Conservation (phyloP, 202 grass and related monocot species). For the Sporobolus alterniflorus region DNA sequence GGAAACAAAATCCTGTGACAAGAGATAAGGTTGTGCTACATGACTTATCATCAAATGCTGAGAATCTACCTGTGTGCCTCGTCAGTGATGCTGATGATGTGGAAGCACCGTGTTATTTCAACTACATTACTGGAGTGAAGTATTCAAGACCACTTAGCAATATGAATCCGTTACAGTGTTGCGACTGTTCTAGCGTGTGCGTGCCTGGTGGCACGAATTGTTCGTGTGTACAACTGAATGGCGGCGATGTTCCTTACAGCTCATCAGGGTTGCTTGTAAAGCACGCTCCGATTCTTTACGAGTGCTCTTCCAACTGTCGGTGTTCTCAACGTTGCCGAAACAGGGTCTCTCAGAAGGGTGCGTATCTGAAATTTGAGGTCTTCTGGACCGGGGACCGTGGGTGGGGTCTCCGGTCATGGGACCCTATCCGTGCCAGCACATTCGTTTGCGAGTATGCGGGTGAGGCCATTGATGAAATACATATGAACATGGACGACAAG, state of each 20-base stretch:
- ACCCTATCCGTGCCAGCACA: constrained; percentile 61
- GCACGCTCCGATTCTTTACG: constrained; percentile 52
- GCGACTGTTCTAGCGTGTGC: constrained; percentile 66
- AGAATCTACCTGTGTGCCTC: constrained; percentile 69
- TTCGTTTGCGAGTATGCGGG: constrained; percentile 76
- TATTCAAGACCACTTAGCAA: constrained; percentile 27
- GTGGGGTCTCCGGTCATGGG: constrained; percentile 71
- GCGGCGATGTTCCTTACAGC: constrained; percentile 64
- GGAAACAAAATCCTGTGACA: constrained; percentile 69
- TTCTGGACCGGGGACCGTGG: constrained; percentile 50
- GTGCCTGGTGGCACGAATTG: constrained; percentile 62
- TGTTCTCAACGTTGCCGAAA: constrained; percentile 66
- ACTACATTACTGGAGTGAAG: constrained; percentile 39
- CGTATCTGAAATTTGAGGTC: constrained; percentile 69
- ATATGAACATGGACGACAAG: constrained; percentile 6
- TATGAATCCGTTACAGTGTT: constrained; percentile 44
- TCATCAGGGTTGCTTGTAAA: constrained; percentile 48
- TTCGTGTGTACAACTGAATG: constrained; percentile 52
- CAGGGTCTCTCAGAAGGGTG: constrained; percentile 68
- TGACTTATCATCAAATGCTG: constrained; percentile 26
- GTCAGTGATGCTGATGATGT: constrained; percentile 70
- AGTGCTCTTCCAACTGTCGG: constrained; percentile 57
- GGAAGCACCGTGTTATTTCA: constrained; percentile 50
- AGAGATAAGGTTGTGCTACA: constrained; percentile 51
- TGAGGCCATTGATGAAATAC: constrained; percentile 47